Evolutionary conservation across 2,329 filamentous ascomycete genomes (phyloP), one percentile per base, ranked within the genome.

Genomic region (Paracorniculantispora psalliotae): DNA sequence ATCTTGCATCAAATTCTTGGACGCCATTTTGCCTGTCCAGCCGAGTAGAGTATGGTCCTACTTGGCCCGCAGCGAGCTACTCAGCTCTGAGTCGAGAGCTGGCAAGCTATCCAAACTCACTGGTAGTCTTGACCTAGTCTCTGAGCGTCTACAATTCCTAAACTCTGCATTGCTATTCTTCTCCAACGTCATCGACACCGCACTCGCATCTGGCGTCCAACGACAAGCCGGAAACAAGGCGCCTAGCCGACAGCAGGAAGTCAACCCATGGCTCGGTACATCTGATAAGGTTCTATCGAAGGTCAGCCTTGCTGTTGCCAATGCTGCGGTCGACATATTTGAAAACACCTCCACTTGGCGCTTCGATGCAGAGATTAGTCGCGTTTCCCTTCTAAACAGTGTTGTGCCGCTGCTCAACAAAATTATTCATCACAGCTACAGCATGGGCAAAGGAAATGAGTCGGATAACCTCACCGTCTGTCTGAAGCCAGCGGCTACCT

Each of bases 31-130:
- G 26, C 79, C 81, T 66, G 89, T 82, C n/a, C 84, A 88, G 54
- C 93, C 94, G 0, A 89, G 89, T 59, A 82, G 92, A 61, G 86
- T 96, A 6, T 97, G 94, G 92, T 92, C 93, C 3, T 90, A 93
- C 70, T 81, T 99, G 66, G 85, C 88, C 3, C 86, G 91, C 59
- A 96, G 91, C 70, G 85, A 87, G 62, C 77, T 99, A 19, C 79
- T 99, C 48, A 89, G 89, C 65, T 83, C 86, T 6, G 87, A 91
- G 64, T 87, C 90, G 10, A 87, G 87, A 62, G 87, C 87, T 15
- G 90, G 91, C 12, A 87, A 89, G 61, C 81, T 99, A 61, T 84
- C 87, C 41, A 85, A 85, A 52, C 86, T 97, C 54, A 83, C 96
- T 2, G 90, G 90, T n/a, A 87, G 85, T 25, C 83, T 92, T 3